These are phyloP conservation scores for Ustilago loliicola DNA, from an alignment of 1,284 basidiomycete genomes.

Conservation along the genomic window DNA sequence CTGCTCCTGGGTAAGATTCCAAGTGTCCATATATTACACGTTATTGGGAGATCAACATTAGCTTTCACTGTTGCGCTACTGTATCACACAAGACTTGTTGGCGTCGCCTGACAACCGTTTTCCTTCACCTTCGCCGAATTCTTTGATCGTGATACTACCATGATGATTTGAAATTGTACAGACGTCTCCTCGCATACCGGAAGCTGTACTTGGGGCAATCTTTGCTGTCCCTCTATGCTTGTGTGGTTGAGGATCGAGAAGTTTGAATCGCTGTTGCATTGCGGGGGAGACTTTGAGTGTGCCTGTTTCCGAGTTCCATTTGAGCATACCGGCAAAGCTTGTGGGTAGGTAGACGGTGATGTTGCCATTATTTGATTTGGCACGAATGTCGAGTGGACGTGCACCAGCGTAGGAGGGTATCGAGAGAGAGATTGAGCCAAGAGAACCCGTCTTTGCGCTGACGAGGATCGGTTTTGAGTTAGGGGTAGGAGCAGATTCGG, in stretches of 20 bases:
- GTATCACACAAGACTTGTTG: conserved; percentile 22
- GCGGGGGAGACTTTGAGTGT: conserved; percentile 49
- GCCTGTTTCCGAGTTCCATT: conserved; percentile 59
- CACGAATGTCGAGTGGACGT: conserved; percentile 55
- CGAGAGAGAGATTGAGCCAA: conserved; percentile 34
- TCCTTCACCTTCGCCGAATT: conserved; percentile 22
- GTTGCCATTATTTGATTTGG: conserved; percentile 48
- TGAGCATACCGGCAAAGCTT: conserved; percentile 58
- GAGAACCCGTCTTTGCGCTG: conserved; percentile 35
- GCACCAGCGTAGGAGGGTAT: conserved; percentile 53
- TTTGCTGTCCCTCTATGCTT: conserved; percentile 58
- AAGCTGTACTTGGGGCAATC: conserved; percentile 46
- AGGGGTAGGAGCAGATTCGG: background rate
- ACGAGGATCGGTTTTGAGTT: conserved; percentile 42
- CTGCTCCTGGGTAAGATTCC: background rate
- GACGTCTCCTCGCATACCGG: conserved; percentile 51
- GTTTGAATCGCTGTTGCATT: conserved; percentile 42
- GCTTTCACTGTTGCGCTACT: conserved; percentile 3
- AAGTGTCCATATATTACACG: conserved; percentile 4
- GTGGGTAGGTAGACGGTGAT: conserved; percentile 54
- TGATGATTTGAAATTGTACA: conserved; percentile 43
- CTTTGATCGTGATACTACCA: conserved; percentile 47
- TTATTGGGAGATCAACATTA: background rate
- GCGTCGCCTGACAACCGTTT: background rate
- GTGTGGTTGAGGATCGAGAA: conserved; percentile 40